phyloP scores from a whole-genome alignment of 2,329 filamentous ascomycete genomes.

The Geosmithia flava region DNA sequence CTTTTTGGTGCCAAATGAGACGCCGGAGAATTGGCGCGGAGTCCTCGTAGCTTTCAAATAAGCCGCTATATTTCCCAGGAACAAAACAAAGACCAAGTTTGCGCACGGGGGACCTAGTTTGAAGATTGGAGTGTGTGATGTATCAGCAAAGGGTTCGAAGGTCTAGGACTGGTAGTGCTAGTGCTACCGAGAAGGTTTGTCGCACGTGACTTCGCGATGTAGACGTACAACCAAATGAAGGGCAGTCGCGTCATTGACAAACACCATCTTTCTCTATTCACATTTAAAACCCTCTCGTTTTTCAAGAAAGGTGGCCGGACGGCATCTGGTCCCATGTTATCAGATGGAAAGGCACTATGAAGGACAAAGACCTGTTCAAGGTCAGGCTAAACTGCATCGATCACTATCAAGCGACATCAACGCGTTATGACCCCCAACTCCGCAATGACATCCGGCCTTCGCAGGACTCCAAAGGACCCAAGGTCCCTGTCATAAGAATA shows the following conservation, averaged over 20 bases:
- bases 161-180: neutral
- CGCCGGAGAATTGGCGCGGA: neutral
- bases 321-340: neutral
- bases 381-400: constrained; percentile 94
- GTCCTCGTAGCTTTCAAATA: neutral
- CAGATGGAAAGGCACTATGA: constrained; percentile 7
- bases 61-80: neutral
- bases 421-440: constrained; percentile 69
- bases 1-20: neutral
- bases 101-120: neutral
- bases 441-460: constrained; percentile 49
- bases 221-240: neutral
- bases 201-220: constrained; percentile 3
- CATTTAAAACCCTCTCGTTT: neutral
- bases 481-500: constrained; percentile 75
- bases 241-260: neutral
- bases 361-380: constrained; percentile 57
- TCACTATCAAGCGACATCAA: constrained; percentile 74
- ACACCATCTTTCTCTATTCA: neutral
- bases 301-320: neutral
- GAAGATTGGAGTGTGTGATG: neutral
- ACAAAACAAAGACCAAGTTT: neutral
- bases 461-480: constrained; percentile 50
- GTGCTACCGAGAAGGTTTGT: neutral
- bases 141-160: too few relatives aligned